A percentile compares a stretch with the other conserved stretches of the same genome.
phyloP scores from a whole-genome alignment of 805 yeast species.

The Kluyveromyces siamensis region DNA sequence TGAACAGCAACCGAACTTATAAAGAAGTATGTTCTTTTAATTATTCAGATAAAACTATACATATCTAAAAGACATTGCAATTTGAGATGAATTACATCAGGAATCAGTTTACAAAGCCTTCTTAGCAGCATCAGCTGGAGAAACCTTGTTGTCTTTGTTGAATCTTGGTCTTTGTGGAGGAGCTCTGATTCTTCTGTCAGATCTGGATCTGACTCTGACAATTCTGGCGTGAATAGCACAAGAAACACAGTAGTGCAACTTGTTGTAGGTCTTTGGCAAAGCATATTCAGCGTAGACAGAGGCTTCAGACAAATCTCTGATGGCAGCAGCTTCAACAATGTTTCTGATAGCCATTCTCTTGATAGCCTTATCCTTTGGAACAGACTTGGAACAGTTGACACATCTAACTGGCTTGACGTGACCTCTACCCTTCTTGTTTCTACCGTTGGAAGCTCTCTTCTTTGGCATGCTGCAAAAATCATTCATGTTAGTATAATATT shows the following conservation, averaged over 20 bases:
- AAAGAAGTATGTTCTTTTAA: not conserved
- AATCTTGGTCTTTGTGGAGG: constrained; percentile 99
- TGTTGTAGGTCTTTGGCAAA: constrained; percentile 98
- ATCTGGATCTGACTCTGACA: constrained; percentile 99
- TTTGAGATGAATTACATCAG: not conserved
- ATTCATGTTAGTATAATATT: not conserved
- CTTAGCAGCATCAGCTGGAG: constrained; percentile 97
- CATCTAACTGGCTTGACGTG: constrained; percentile 99
- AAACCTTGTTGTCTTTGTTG: constrained; percentile 91
- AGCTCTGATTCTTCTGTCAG: constrained; percentile 97
- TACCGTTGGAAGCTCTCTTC: constrained; percentile 99
- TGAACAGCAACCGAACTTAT: too few species aligned
- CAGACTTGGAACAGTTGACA: constrained; percentile 99
- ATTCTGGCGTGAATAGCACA: constrained; percentile 99
- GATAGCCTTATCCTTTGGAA: constrained; percentile 99
- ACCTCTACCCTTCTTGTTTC: constrained; percentile 99
- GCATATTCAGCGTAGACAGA: constrained; percentile 99
- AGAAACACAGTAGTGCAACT: constrained; percentile 99
- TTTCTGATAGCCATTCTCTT: constrained; percentile 99
- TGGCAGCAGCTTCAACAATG: constrained; percentile 99
- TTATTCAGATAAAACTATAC: constrained; percentile 2
- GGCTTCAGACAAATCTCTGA: constrained; percentile 99
- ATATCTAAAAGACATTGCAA: constrained; percentile 1
- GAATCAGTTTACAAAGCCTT: constrained; percentile 51
- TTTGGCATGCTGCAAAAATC: constrained; percentile 77